Base-by-base conservation (phyloP, 371 early-diverging fungal species). In the Syncephalastrum contaminatum region DNA sequence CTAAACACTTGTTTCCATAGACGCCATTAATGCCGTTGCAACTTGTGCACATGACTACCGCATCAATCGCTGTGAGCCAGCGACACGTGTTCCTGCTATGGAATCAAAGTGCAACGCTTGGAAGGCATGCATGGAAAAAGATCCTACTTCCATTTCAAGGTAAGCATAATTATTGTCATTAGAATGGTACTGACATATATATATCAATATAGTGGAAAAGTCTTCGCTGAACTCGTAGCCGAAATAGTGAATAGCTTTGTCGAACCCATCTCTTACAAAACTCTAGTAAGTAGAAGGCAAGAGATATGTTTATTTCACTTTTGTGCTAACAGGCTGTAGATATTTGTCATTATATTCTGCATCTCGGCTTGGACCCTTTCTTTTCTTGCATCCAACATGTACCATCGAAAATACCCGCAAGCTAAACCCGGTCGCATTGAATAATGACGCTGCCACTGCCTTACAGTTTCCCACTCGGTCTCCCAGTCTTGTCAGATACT, bases 191-290 rank as follows among this genome's bases (percentile, higher is more conserved):
- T 48, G 45, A 18, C 19, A 20, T 22, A 40, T n/a, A 2, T 4
- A 55, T 47, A 4, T 20, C 24, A 20, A n/a, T 18, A 13, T 53
- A 75, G 86, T 25, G 78, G 77, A 13, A 82, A 84, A 62, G 77
- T 91, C 14, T 87, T 87, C 2, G 93, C 91, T 4, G 91, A 92
- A 64, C 86, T 89, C 0, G 66, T 91, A 50, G 93, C 90, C 15
- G 91, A 90, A 48, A 89, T 90, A 18, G 63, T 91, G 36, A 91
- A 89, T 50, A 83, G 88, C 45, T 84, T 92, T 58, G 78, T 91
- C 19, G 91, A 91, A 22, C 88, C 90, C 2, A 75, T 92, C n/a
- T 89, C 90, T 15, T 82, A 85, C 50, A 92, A 92, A 58, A 85
- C 92, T 0, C 78, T 92, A 86, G 86, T 84, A 74, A 65, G 36